Conservation (phyloP, 164 flowering plant species). For the Vitis vinifera region ASM3070453v1 NC_081818.1:1435001-1435500, state of each 20-base stretch:
- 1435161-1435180: constrained; percentile 95
- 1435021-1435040: too few relatives aligned
- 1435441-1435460: constrained; percentile 94
- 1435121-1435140: not conserved
- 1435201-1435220: constrained; percentile 86
- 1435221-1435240: constrained; percentile 96
- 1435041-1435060: too few relatives aligned
- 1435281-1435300: not conserved
- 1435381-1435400: constrained; percentile 12
- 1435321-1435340: not conserved
- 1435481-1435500: constrained; percentile 85
- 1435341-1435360: not conserved
- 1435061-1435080: too few relatives aligned
- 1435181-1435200: constrained; percentile 90
- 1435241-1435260: constrained; percentile 64
- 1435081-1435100: too few relatives aligned
- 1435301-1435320: not conserved
- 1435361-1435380: not conserved
- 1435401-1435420: constrained; percentile 78
- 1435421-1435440: constrained; percentile 81
- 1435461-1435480: constrained; percentile 87
- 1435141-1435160: not conserved
- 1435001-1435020: too few relatives aligned
- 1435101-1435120: too few relatives aligned
- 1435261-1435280: not conserved